Base-by-base conservation (phyloP, 2,329 filamentous ascomycete species). In the Stachybotrys chlorohalonatus region DNA sequence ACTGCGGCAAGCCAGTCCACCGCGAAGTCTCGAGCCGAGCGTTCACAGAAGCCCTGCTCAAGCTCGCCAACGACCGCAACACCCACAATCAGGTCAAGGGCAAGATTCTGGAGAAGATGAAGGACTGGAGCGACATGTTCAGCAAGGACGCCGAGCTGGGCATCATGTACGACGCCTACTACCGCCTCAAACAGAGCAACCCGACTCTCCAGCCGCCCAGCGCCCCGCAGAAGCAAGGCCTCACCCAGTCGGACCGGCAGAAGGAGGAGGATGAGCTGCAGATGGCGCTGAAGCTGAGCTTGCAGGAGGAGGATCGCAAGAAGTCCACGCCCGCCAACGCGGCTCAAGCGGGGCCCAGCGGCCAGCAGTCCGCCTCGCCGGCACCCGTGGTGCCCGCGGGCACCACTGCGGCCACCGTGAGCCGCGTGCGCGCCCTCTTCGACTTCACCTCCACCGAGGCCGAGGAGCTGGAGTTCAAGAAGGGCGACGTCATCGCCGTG, bases 201-300 rank as follows among this genome's bases (percentile, higher is more conserved):
- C 94, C 94, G 3, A 93, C 90, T 60, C 75, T 99, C 53, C 90
- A 95, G 59, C 82, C 92, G 15, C 94, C 94, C 1, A 96, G 91
- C 54, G 95, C 95, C 60, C 94, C 94, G 4, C 87, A 87, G 64
- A 99, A 99, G 79, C 89, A 87, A 57, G 85, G 90, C 62, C 90
- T 99, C 58, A 96, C 93, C 49, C 88, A 95, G 39, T 64, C 87
- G 50, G 94, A 99, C 71, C 83, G 94, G 59, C 88, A 90, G 71
- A 96, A 95, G 73, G 94, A 99, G 72, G 94, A 99, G 58, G 92
- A 97, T 52, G 94, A 99, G 73, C 76, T 99, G 54, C 94, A 97
- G 70, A 96, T 96, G 84, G 94, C 94, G 2, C 79, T 99, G 51
- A 92, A 88, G 64, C 78, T 99, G 65, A 96, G 91, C 48, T 82